Evolutionary conservation across 306 rosid species (phyloP).

Genomic region (Cucumis hystrix): DNA sequence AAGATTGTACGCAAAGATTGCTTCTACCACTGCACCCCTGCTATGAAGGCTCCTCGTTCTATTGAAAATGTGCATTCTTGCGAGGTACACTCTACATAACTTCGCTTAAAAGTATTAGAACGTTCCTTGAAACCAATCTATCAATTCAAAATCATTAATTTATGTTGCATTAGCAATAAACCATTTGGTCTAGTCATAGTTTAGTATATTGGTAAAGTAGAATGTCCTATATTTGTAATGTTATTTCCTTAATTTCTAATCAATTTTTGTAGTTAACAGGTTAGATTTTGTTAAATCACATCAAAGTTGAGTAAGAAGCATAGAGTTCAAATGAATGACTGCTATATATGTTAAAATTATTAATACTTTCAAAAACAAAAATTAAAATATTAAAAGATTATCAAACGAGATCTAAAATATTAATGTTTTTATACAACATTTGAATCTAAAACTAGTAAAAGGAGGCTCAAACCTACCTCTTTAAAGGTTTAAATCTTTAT

Average conservation of each 20-base stretch:
- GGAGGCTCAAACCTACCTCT: no score
- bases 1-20: slow-evolving; percentile 56
- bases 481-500: no score
- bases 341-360: no score
- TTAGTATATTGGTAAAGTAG: neutral
- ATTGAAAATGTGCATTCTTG: slow-evolving; percentile 55
- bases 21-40: slow-evolving; percentile 54
- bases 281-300: neutral
- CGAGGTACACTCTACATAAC: slow-evolving; percentile 13
- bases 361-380: no score
- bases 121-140: neutral
- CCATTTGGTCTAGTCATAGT: no score
- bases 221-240: no score
- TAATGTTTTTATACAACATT: no score
- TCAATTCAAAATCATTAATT: neutral
- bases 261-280: neutral
- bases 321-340: neutral
- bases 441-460: no score
- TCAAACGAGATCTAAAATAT: no score
- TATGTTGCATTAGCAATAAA: no score
- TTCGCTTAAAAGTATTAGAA: neutral
- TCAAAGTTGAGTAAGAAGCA: neutral
- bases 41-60: slow-evolving; percentile 45
- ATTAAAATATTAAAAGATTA: no score
- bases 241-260: no score